Percentiles rank a stretch among this genome's conserved stretches.
phyloP scores from a whole-genome alignment of 192 early-diverging fungal genomes.

The Thamnidium elegans region DNA sequence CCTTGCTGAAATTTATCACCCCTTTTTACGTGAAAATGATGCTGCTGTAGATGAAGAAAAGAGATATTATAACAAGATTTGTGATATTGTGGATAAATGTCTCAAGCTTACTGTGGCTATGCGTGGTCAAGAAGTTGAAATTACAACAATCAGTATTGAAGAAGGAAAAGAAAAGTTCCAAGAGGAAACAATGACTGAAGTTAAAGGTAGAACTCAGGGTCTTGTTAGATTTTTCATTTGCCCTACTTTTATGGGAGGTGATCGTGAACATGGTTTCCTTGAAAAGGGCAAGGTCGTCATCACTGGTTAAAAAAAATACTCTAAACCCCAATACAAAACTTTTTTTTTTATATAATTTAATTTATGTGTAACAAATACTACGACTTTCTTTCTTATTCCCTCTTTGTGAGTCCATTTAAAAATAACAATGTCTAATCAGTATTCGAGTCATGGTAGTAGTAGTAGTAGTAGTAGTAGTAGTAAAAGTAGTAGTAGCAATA shows the following conservation, averaged over 20 bases:
- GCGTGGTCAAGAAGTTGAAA: conserved; percentile 41
- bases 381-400: too few species aligned
- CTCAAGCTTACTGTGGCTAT: conserved; percentile 36
- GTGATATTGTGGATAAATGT: conserved; percentile 34
- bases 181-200: conserved; percentile 36
- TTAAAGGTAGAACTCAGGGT: conserved; percentile 29
- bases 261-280: conserved; percentile 42
- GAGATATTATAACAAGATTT: conserved; percentile 25
- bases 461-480: too few species aligned
- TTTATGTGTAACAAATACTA: too few species aligned
- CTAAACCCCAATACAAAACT: background rate
- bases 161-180: conserved; percentile 38
- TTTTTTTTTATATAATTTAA: background rate
- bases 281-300: conserved; percentile 41
- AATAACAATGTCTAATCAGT: too few species aligned
- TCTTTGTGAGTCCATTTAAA: too few species aligned
- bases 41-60: conserved; percentile 25
- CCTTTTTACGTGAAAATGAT: conserved; percentile 35
- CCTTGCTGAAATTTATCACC: conserved; percentile 32
- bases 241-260: conserved; percentile 39
- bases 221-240: conserved; percentile 35
- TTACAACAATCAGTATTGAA: conserved; percentile 22
- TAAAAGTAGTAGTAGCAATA: too few species aligned
- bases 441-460: too few species aligned
- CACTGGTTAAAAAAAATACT: conserved; percentile 7